A percentile compares a stretch with the other conserved stretches of the same genome.
These are phyloP conservation scores for Penicillium freii DNA, from an alignment of 2,329 filamentous ascomycete genomes.

Conservation along the genomic window DNA sequence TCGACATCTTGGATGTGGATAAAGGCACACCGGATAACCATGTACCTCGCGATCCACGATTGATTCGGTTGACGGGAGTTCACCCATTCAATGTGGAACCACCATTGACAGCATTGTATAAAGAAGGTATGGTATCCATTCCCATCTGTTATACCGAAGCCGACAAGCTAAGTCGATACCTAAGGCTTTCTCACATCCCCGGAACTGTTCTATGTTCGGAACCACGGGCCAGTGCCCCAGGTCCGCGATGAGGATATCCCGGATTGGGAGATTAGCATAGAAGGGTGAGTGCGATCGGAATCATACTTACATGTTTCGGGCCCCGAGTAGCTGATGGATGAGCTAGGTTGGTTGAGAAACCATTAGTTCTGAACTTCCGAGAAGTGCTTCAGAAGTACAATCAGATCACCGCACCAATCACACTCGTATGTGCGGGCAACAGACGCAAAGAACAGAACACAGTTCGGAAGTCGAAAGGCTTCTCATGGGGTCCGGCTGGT, in stretches of 20 bases:
- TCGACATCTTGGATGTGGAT: constrained; percentile 69
- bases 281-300: constrained; percentile 53
- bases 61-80: constrained; percentile 82
- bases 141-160: not conserved
- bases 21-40: constrained; percentile 79
- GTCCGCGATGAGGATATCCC: constrained; percentile 70
- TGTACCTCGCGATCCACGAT: constrained; percentile 73
- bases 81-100: constrained; percentile 92
- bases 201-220: constrained; percentile 86
- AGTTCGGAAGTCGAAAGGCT: constrained; percentile 86
- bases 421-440: constrained; percentile 88
- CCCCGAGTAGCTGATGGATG: constrained; percentile 5
- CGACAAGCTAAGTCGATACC: not conserved
- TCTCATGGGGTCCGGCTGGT: constrained; percentile 88
- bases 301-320: not conserved
- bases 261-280: constrained; percentile 78
- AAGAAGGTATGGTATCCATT: constrained; percentile 49
- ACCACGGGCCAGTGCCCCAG: constrained; percentile 79
- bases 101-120: constrained; percentile 72
- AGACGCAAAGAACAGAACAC: constrained; percentile 89
- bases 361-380: constrained; percentile 67
- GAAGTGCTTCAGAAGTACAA: constrained; percentile 73
- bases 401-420: constrained; percentile 81
- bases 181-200: constrained; percentile 80
- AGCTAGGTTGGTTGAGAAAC: constrained; percentile 68